Conservation (phyloP, 805 yeast genomes). For the Zygosaccharomyces gambellarensis region DNA sequence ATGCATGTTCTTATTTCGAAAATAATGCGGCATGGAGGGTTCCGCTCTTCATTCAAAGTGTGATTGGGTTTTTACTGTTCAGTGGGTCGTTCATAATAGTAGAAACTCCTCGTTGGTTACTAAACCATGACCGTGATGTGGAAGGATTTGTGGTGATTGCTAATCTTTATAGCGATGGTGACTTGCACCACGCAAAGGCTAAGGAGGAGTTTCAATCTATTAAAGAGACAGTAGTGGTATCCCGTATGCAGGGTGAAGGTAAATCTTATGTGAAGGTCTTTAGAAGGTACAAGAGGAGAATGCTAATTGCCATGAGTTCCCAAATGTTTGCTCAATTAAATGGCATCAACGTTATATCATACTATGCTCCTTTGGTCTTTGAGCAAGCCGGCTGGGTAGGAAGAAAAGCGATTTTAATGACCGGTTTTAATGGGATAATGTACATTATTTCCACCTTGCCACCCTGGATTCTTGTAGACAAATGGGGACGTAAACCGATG, state of each 20-base stretch:
- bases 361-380: constrained; percentile 89
- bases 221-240: constrained; percentile 71
- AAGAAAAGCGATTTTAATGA: constrained; percentile 80
- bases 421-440: constrained; percentile 68
- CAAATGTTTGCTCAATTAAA: constrained; percentile 90
- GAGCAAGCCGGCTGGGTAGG: constrained; percentile 96
- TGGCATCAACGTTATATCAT: constrained; percentile 88
- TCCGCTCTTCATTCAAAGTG: constrained; percentile 70
- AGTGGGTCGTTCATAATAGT: constrained; percentile 75
- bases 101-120: constrained; percentile 87
- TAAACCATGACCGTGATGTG: constrained; percentile 71
- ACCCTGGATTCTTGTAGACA: constrained; percentile 86
- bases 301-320: constrained; percentile 83
- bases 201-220: constrained; percentile 70
- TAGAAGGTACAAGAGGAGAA: constrained; percentile 66
- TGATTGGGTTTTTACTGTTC: constrained; percentile 63
- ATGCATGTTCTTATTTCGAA: constrained; percentile 57
- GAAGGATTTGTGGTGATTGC: constrained; percentile 86
- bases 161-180: constrained; percentile 74
- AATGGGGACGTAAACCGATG: constrained; percentile 89
- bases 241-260: constrained; percentile 74
- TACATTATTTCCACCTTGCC: constrained; percentile 69
- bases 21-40: constrained; percentile 68
- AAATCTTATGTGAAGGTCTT: constrained; percentile 70
- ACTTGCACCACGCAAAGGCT: constrained; percentile 63